Evolutionary conservation across 108 stramenopile genomes (phyloP), one percentile per base, ranked within the genome.

Genomic region (Cyclotella cryptica): DNA sequence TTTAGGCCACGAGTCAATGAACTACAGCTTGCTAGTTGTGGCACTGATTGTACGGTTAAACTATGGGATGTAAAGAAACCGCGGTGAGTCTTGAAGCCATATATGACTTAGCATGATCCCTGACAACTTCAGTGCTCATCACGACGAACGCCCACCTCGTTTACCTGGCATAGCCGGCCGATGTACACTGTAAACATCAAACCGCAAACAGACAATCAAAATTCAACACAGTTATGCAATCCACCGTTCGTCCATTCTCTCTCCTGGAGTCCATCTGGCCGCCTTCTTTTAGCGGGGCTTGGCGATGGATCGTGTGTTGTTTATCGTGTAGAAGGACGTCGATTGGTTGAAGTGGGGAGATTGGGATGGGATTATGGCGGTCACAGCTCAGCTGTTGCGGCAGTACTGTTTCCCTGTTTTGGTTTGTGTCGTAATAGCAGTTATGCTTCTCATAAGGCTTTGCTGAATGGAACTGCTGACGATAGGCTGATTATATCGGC

Each of bases 231-330:
- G 73, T 65, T 93, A 8, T 93, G 91, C 86, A 96, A 96, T 85
- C 94, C 94, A 46, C 94, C 94, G 52, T 87, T 90, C 71, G 88
- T 96, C 2, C 84, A 96, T 80, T 86, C 64, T 13, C 59, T 96
- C 45, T 75, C 84, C n/a, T 96, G 92, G 92, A 90, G 88, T 83
- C 81, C 78, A 18, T 85, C 78, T n/a, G 89, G 91, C 13, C 59
- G 68, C 0, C 63, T 86, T 1, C 74, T 96, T 42, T 88, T 86
- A 27, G 92, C 89, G 24, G 94, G 89, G 13, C 57, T 89, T 27
- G 94, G 94, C 15, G 91, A 96, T 79, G 94, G 94, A 54, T 79
- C 72, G 54, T 61, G 75, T 66, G 26, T 78, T 22, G 64, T 91
- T 26, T 66, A 89, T 35, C 67, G 82, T 27, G 79, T 74, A 29